Evolutionary conservation across 2,329 filamentous ascomycete species (phyloP), one percentile per base, ranked within the genome.

Genomic region (Botrytis paeoniae): DNA sequence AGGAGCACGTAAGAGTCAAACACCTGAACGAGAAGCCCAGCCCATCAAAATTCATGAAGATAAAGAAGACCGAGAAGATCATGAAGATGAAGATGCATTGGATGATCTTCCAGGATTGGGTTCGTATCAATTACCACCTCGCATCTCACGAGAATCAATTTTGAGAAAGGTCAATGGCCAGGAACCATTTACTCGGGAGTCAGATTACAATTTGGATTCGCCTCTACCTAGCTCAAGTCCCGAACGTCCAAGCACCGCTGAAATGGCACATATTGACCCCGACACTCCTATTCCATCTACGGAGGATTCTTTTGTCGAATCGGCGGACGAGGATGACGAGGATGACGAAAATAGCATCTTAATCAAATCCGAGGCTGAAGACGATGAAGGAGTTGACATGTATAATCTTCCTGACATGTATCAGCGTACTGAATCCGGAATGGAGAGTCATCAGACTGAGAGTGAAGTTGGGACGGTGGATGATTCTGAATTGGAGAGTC

Each of bases 71-170:
- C 79, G 76, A 48, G 71, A 79, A 16, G 78, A 68, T 29, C 83
- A 85, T 16, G 88, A 89, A 76, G 87, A 86, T 60, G 89, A 90
- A 32, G 88, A 90, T 71, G 86, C 86, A 3, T 80, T 90, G 61
- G 89, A 88, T 63, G 89, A 92, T 72, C 81, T 91, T 77, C 87
- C 87, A 70, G 83, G 86, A 18, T 82, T 91, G 73, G 85, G 87
- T 78, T 74, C 91, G 73, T 92, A 91, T 77, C 86, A 92, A 76
- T 83, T 92, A 22, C 93, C 90, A 29, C 87, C 92, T 18, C 92
- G 92, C 71, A 97, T 98, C 80, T 98, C 95, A 14, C 89, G 95
- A 54, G 96, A 98, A 81, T 97, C 95, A 0, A 98, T 98, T 77
- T 85, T 98, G 78, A 91, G 93, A 70, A 94, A 95, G 75, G 91